Conservation (phyloP, 768 basidiomycete species). For the Mycena indigotica region DNA sequence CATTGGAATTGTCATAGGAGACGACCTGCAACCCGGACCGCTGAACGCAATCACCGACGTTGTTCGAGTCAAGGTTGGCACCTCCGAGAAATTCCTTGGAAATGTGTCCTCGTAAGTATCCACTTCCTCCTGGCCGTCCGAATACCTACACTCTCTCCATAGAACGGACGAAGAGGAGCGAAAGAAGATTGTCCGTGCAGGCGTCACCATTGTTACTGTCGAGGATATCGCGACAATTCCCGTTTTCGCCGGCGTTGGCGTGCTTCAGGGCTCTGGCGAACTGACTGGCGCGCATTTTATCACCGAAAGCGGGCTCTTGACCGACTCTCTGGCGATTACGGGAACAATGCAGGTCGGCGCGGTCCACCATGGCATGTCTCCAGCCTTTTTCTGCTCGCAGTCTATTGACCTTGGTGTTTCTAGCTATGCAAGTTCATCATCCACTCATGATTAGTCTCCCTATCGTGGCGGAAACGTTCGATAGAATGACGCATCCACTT, state of each 20-base stretch:
- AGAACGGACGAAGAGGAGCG: constrained; percentile 17
- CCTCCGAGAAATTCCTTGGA: constrained; percentile 12
- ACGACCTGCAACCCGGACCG: constrained; percentile 11
- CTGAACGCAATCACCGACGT: constrained; percentile 21
- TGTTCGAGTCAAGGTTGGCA: constrained; percentile 18
- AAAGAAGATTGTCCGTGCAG: constrained; percentile 17
- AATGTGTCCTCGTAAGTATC: constrained; percentile 11
- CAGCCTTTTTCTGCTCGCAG: background rate
- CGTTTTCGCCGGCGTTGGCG: constrained; percentile 17
- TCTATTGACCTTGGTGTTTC: background rate
- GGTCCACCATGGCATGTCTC: constrained; percentile 4
- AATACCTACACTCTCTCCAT: background rate
- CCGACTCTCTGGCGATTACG: constrained; percentile 14
- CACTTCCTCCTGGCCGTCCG: background rate
- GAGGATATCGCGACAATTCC: constrained; percentile 13
- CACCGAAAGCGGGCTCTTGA: constrained; percentile 7
- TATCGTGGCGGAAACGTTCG: constrained; percentile 18
- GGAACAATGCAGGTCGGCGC: constrained; percentile 17
- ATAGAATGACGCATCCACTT: constrained; percentile 20
- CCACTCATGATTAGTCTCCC: constrained; percentile 5
- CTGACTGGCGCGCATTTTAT: constrained; percentile 15
- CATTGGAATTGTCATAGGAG: constrained; percentile 15
- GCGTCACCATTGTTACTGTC: constrained; percentile 18
- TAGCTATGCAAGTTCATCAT: background rate
- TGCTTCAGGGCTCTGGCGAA: constrained; percentile 17